phyloP scores from a whole-genome alignment of 1,284 basidiomycete genomes.

The Waitea zeae region DNA sequence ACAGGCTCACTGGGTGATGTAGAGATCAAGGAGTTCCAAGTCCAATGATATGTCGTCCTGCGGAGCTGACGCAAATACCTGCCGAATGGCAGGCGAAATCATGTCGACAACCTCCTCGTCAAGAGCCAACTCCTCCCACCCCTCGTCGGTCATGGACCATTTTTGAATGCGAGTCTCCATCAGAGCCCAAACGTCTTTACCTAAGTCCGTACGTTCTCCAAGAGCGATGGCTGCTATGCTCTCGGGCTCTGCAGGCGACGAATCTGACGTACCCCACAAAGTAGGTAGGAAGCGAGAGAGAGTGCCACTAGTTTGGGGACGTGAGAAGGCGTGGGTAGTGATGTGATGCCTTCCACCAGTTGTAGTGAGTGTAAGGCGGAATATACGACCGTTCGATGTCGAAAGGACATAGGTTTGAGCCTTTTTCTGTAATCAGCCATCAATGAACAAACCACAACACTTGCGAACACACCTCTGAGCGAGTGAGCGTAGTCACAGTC shows the following conservation, averaged over 20 bases:
- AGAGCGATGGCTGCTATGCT: conserved; percentile 45
- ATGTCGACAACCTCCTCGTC: conserved; percentile 33
- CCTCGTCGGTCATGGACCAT: conserved; percentile 47
- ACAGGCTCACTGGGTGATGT: conserved; percentile 33
- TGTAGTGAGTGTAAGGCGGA: conserved; percentile 44
- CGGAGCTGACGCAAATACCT: conserved; percentile 17
- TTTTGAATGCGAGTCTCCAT: conserved; percentile 48
- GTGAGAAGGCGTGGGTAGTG: conserved; percentile 35
- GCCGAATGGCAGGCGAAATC: conserved; percentile 23
- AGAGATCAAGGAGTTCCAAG: conserved; percentile 49
- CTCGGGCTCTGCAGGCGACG: conserved; percentile 21
- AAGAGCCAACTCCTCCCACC: conserved; percentile 42
- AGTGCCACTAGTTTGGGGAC: conserved; percentile 31
- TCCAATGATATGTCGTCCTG: conserved; percentile 20
- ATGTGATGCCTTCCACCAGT: conserved; percentile 43
- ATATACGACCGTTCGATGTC: conserved; percentile 47
- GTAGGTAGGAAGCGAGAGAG: conserved; percentile 42
- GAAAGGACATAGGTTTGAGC: conserved; percentile 49
- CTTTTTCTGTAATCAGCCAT: conserved; percentile 15
- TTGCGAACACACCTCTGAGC: conserved; percentile 35
- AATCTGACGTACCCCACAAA: conserved; percentile 24
- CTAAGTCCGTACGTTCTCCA: conserved; percentile 19
- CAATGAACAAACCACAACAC: background rate
- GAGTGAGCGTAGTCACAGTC: conserved; percentile 42
- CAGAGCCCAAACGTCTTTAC: conserved; percentile 43